Percentiles rank a stretch among this genome's conserved stretches.
phyloP scores from a whole-genome alignment of 2,329 filamentous ascomycete genomes.

The Metarhizium brunneum region DNA sequence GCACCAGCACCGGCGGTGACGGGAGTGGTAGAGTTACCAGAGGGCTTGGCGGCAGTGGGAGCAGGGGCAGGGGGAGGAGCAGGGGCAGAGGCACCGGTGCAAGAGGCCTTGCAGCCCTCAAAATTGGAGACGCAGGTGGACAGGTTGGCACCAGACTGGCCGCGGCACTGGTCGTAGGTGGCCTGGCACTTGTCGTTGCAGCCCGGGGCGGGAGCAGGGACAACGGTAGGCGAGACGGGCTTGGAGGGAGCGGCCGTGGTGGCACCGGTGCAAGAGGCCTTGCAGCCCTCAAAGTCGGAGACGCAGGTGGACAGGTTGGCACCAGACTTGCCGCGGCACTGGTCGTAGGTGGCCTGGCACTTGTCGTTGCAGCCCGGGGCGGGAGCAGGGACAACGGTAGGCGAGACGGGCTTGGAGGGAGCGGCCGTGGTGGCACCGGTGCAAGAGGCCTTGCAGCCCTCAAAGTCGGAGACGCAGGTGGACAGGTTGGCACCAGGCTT shows the following conservation, averaged over 20 bases:
- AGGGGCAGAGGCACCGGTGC: no score
- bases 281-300: constrained; percentile 2
- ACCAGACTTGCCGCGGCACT: constrained; percentile 10
- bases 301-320: constrained; percentile 17
- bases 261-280: no score
- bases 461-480: constrained; percentile 11
- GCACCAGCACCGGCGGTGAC: constrained; percentile 13
- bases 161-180: constrained; percentile 12
- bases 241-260: no score
- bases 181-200: not conserved
- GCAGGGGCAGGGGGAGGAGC: no score
- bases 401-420: constrained; percentile 2
- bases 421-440: no score
- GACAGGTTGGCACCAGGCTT: constrained; percentile 14
- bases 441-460: no score
- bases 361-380: no score
- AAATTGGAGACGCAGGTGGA: constrained; percentile 13
- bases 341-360: constrained; percentile 5
- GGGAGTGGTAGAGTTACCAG: constrained; percentile 1
- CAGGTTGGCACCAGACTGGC: constrained; percentile 13
- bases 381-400: not conserved
- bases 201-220: no score
- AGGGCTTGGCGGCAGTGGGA: not conserved
- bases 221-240: constrained; percentile 3
- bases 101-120: no score